Evolutionary conservation across 2,329 filamentous ascomycete genomes (phyloP).

Genomic region (Ascochyta fabae): DNA sequence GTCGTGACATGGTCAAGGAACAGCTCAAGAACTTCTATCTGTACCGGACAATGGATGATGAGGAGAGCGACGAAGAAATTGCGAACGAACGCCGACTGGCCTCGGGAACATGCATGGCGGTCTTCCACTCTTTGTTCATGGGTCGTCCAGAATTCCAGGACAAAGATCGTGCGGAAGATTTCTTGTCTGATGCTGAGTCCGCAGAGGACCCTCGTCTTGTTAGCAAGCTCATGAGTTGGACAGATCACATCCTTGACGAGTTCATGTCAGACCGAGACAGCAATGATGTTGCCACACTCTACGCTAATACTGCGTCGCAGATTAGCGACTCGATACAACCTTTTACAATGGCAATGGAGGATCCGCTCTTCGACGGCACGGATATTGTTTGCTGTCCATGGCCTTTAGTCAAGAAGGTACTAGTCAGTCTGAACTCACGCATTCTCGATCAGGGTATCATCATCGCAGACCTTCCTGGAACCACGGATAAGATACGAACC

Average conservation of each 20-base stretch:
- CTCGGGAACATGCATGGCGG: background rate
- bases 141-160: slow-evolving; percentile 18
- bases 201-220: slow-evolving; percentile 16
- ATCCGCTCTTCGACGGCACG: slow-evolving; percentile 19
- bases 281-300: background rate
- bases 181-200: slow-evolving; percentile 6
- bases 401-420: slow-evolving; percentile 29
- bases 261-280: slow-evolving; percentile 5
- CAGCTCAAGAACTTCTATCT: slow-evolving; percentile 4
- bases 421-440: slow-evolving; percentile 11
- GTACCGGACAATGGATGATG: background rate
- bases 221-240: slow-evolving; percentile 18
- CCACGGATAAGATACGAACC: slow-evolving; percentile 19
- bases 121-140: slow-evolving; percentile 14
- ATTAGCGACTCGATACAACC: slow-evolving; percentile 21
- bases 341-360: slow-evolving; percentile 14
- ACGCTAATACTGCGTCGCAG: slow-evolving; percentile 4
- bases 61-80: background rate
- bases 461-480: slow-evolving; percentile 29
- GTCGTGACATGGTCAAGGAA: background rate
- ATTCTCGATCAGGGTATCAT: slow-evolving; percentile 18
- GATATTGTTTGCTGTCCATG: slow-evolving; percentile 25
- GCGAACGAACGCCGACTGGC: background rate
- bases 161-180: slow-evolving; percentile 8
- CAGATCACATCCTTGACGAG: slow-evolving; percentile 11